Evolutionary conservation across 169 alveolate species (phyloP).

Genomic region (Theileria parva): DNA sequence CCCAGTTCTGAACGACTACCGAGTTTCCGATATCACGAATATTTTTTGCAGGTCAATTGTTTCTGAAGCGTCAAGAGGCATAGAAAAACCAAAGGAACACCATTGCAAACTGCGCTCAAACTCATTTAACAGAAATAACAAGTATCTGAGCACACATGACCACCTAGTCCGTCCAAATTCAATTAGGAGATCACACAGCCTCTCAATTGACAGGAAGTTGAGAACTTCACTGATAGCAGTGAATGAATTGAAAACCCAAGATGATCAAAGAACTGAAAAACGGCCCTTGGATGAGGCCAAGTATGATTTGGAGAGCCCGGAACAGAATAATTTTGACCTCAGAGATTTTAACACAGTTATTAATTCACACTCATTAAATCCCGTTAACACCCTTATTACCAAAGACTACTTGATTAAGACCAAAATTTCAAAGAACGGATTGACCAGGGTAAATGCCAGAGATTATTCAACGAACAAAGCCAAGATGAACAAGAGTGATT

Average conservation of each 20-base stretch:
- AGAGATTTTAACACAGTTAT: not conserved
- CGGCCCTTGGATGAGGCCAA: not conserved
- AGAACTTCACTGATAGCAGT: not conserved
- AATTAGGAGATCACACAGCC: not conserved
- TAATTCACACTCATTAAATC: not conserved
- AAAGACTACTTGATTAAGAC: not conserved
- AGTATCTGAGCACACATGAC: not conserved
- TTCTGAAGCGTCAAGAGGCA: not conserved
- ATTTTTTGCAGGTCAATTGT: not conserved
- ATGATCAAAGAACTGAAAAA: not conserved
- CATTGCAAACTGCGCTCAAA: not conserved
- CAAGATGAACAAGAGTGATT: not conserved
- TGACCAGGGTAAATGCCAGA: not conserved
- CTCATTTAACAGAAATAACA: not conserved
- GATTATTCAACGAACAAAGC: not conserved
- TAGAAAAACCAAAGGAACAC: not conserved
- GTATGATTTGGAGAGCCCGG: not conserved
- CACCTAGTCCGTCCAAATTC: not conserved
- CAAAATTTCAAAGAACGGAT: not conserved
- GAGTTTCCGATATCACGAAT: slow-evolving; percentile 1
- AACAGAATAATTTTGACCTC: not conserved
- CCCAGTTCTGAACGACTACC: slow-evolving; percentile 11
- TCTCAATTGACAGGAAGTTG: not conserved
- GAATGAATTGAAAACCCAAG: not conserved
- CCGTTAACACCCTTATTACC: not conserved